Evolutionary conservation across 2,329 filamentous ascomycete genomes (phyloP), one percentile per base, ranked within the genome.

Genomic region (Balansia obtecta): DNA sequence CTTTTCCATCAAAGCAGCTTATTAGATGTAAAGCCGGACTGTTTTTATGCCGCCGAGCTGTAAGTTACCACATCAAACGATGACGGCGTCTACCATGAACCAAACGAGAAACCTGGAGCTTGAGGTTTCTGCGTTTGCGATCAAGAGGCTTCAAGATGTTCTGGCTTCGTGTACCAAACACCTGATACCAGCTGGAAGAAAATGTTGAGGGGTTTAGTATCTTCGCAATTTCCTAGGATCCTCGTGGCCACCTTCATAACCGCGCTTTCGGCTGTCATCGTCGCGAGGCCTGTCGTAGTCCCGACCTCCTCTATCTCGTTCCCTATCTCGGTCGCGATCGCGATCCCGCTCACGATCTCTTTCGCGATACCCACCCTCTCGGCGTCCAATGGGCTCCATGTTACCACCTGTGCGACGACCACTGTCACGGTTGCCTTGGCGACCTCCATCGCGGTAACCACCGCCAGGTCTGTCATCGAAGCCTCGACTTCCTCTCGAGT

Each of bases 221-320:
- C 80, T 77, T 56, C 80, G 79, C 54, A 83, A 63, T 67, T 84
- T 84, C 52, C 78, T 69, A 46, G 80, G 78, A 67, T 95, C 90
- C 63, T 95, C 88, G 69, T 90, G 84, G 57, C 80, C 78, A 64
- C 83, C 82, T 48, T 94, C 89, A 67, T 86, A 88, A 48, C 82
- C 76, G 64, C 83, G 80, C 74, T 86, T 78, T 64, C 79, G 68
- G 67, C 70, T 73, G 57, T 79, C 77, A 57, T 81, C 77, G 48
- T 80, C 76, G 55, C 74, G 70, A 50, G 73, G 74, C 56, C 75
- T 69, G 63, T 82, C 79, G 64, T 71, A 73, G 60, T 76, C 55
- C 10, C 55, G 54, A 38, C 49, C 45, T 22, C 51, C 52, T 46
- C 55, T 51, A 32, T 51, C 55, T 46, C 54, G 48, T 50, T 57